Evolutionary conservation across 148 eudicot species (phyloP), one percentile per base, ranked within the genome.

Genomic region (Dianthus caryophyllus): DNA sequence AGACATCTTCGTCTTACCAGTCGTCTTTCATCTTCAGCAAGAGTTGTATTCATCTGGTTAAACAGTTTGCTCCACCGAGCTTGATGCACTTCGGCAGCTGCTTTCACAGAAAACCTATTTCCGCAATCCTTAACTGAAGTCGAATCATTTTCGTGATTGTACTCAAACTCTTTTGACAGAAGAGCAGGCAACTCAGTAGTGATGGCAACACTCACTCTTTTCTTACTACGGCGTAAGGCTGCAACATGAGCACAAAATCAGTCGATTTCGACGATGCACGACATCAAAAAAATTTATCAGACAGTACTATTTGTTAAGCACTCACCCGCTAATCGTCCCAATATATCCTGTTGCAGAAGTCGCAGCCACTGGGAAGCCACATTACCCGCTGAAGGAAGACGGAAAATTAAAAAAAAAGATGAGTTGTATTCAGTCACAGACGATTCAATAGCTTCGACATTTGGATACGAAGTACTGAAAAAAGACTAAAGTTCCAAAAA

Each of bases 311-410:
- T 25, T 13, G 60, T 44, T 29, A 26, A 52, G 67, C 12, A 31
- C 47, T 58, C 76, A 88, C 99, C 96, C 29, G 86, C 76, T 71
- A 94, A 88, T 71, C 97, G 96, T 14, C 92, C 93, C 66, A 76
- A 83, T 47, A 88, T 88, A 72, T 94, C 99, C 79, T 83, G 92
- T 65, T 74, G 84, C 61, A 90, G 79, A 79, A 94, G 96, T 57
- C 82, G 96, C 77, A 94, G 73, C 99, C 99, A 94, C 57, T 85
- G 89, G 48, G 85, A 88, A 75, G 99, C 96, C 60, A 88, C 85
- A 60, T 55, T 82, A 70, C 97, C 97, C 76, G 90, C 99, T 94
- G 93, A 54, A 71, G 77, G 68, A 67, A 47, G 74, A 63, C n/a
- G 49, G 54, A 9, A 76, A 44, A 21, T 20, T 15, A 51, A 67